Evolutionary conservation across 2,329 filamentous ascomycete genomes (phyloP).

Genomic region (Xylariaceae sp.): DNA sequence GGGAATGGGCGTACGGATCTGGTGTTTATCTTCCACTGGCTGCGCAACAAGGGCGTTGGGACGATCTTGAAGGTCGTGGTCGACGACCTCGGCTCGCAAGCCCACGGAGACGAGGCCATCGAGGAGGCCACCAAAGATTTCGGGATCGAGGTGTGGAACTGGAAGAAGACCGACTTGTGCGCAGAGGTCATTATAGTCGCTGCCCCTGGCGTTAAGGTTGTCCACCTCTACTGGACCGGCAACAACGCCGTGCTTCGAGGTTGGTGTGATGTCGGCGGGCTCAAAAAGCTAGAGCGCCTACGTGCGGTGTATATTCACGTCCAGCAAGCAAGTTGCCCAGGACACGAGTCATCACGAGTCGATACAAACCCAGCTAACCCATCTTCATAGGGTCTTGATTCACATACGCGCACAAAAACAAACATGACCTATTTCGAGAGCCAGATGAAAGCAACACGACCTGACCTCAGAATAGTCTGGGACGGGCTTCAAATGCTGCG

Average conservation of each 20-base stretch:
- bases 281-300: background rate
- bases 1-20: background rate
- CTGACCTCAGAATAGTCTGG: too few species aligned
- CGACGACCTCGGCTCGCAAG: background rate
- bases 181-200: background rate
- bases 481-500: too few species aligned
- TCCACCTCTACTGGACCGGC: background rate
- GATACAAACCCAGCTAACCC: too few species aligned
- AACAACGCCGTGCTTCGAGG: background rate
- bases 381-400: background rate
- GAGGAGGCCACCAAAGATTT: background rate
- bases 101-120: background rate
- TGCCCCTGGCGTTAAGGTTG: background rate
- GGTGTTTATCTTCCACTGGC: background rate
- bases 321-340: too few species aligned
- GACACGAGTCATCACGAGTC: too few species aligned
- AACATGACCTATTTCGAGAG: background rate
- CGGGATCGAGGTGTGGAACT: background rate
- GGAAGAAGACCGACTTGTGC: background rate
- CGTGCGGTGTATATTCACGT: too few species aligned
- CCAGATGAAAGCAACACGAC: background rate
- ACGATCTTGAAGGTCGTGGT: background rate
- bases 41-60: background rate
- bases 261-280: background rate
- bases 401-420: background rate